phyloP scores from a whole-genome alignment of 805 yeast genomes.

The Monosporozyma servazzii region DNA sequence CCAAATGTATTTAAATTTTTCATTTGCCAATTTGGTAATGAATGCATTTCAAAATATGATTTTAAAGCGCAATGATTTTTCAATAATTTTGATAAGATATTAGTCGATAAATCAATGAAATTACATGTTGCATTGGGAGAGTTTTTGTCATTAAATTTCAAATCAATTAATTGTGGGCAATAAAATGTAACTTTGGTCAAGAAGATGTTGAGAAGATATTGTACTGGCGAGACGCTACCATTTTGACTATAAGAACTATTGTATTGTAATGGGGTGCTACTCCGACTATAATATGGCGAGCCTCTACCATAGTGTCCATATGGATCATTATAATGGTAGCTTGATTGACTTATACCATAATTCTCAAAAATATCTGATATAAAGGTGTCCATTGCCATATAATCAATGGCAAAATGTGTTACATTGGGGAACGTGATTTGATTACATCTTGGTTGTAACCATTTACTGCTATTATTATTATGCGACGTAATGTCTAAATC shows the following conservation, averaged over 20 bases:
- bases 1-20: slow-evolving; percentile 14
- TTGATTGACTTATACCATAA: neutral
- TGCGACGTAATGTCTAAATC: neutral
- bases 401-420: slow-evolving; percentile 10
- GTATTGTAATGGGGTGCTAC: no score
- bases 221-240: slow-evolving; percentile 5
- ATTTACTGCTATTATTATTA: neutral
- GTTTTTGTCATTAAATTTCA: slow-evolving; percentile 10
- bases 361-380: slow-evolving; percentile 9
- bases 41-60: slow-evolving; percentile 16
- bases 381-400: slow-evolving; percentile 17
- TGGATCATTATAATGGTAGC: no score
- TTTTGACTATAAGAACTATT: no score
- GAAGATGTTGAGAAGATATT: slow-evolving; percentile 8
- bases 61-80: slow-evolving; percentile 8
- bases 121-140: slow-evolving; percentile 13
- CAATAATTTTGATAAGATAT: slow-evolving; percentile 12
- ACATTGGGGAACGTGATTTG: slow-evolving; percentile 13
- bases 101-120: slow-evolving; percentile 16
- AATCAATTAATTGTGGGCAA: slow-evolving; percentile 9
- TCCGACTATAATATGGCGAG: no score
- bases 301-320: no score
- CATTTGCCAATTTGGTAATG: slow-evolving; percentile 20
- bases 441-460: slow-evolving; percentile 9
- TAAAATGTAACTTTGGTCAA: slow-evolving; percentile 7